phyloP scores from a whole-genome alignment of 108 stramenopile genomes.

The Cylindrotheca fusiformis region DNA sequence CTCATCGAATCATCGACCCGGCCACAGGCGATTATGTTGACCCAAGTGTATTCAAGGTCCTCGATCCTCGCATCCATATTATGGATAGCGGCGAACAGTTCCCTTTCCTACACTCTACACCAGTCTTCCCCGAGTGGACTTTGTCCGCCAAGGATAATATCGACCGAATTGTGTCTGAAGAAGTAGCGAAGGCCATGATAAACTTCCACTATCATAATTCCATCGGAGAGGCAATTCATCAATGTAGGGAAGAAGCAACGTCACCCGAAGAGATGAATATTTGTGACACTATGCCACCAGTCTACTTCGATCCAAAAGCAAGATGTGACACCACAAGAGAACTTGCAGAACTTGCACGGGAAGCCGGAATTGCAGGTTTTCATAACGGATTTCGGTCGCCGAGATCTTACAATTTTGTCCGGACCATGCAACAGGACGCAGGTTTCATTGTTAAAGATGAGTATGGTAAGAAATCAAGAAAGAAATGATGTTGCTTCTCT shows the following conservation, averaged over 20 bases:
- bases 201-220: constrained; percentile 10
- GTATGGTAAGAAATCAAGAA: neutral
- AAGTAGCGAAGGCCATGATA: constrained; percentile 23
- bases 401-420: constrained; percentile 25
- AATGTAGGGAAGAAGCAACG: constrained; percentile 15
- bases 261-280: neutral
- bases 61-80: constrained; percentile 17
- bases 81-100: constrained; percentile 34
- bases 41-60: constrained; percentile 19
- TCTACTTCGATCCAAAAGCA: constrained; percentile 2
- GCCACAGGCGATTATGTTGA: constrained; percentile 16
- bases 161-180: constrained; percentile 14
- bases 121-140: constrained; percentile 41
- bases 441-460: constrained; percentile 23
- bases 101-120: constrained; percentile 31
- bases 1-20: constrained; percentile 22
- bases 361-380: constrained; percentile 5
- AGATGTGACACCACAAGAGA: constrained; percentile 13
- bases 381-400: constrained; percentile 27
- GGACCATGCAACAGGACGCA: constrained; percentile 27
- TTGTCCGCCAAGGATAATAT: constrained; percentile 27
- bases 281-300: neutral
- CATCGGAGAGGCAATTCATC: constrained; percentile 2
- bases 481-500: neutral
- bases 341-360: neutral